Percentiles rank a stretch among this genome's conserved stretches.
Evolutionary conservation across 164 flowering plant genomes (phyloP).

Genomic region (Aristolochia fimbriata): DNA sequence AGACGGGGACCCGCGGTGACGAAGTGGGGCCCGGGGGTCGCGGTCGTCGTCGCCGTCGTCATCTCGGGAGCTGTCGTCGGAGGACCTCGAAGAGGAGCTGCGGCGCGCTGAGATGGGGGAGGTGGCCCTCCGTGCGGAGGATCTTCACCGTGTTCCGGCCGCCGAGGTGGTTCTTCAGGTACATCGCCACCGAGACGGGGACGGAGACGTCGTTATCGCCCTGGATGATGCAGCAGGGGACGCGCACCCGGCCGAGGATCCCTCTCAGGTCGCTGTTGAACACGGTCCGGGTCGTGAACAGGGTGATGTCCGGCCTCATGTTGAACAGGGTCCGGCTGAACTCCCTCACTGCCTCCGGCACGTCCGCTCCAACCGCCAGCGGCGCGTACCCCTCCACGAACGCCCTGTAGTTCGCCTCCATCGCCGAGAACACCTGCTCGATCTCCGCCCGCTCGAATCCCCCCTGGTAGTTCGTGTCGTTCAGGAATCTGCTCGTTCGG

Average conservation of each 20-base stretch:
- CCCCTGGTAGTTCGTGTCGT: conserved; percentile 80
- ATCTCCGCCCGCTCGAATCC: conserved; percentile 78
- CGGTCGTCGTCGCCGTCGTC: too few relatives aligned
- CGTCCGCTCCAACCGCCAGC: conserved; percentile 89
- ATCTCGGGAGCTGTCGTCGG: conserved; percentile 18
- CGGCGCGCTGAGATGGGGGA: conserved; percentile 92
- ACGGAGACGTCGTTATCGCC: conserved; percentile 75
- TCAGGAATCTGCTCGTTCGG: conserved; percentile 52
- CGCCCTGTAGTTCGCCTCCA: conserved; percentile 80
- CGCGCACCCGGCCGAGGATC: conserved; percentile 50
- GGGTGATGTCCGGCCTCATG: conserved; percentile 88
- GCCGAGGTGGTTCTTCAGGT: conserved; percentile 58
- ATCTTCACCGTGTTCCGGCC: conserved; percentile 62
- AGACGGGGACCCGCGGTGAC: too few relatives aligned
- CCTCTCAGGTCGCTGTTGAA: conserved; percentile 73
- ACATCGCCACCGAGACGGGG: conserved; percentile 65
- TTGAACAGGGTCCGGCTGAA: conserved; percentile 93
- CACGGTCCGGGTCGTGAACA: conserved; percentile 55
- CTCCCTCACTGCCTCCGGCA: conserved; percentile 82
- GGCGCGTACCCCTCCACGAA: conserved; percentile 95
- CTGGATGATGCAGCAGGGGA: conserved; percentile 82
- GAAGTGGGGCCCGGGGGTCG: too few relatives aligned
- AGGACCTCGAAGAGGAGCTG: conserved; percentile 41
- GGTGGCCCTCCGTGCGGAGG: conserved; percentile 70
- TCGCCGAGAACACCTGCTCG: conserved; percentile 73